Base-by-base conservation (phyloP, 2,329 filamentous ascomycete genomes). In the Ophioceras dolichostomum region DNA sequence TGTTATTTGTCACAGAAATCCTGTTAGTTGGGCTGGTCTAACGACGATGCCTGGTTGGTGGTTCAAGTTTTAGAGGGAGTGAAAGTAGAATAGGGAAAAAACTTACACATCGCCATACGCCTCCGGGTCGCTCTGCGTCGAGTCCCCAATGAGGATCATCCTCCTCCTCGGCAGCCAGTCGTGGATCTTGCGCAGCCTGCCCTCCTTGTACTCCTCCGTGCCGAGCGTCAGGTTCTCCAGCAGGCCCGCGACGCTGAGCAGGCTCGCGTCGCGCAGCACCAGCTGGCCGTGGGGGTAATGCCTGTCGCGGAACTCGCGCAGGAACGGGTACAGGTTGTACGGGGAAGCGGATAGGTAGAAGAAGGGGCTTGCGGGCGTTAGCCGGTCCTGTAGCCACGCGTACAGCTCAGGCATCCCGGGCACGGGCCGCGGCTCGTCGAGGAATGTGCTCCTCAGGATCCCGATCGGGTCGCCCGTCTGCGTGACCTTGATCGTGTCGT, bases 291-390 rank as follows among this genome's bases (percentile, higher is more conserved):
- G 70, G 0, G 82, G 83, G 52, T 79, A 96, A 57, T 82, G 62
- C 2, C 67, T 54, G 38, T 78, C 62, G 26, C 86, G 68, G 59
- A 96, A 96, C 1, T 68, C 57, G 39, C 72, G 78, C 18, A 96
- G 69, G 58, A 95, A 91, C 0, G 84, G 82, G 52, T 95, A 95
- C 9, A 96, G 72, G 49, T 93, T 94, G 64, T 95, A 95, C 0
- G 89, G 89, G 0, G 87, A 94, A 0, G 89, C 88, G 0, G 85
- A 93, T 33, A 96, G 72, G 58, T 96, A 96, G 65, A 94, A 94
- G 70, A 84, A 94, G 0, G 86, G 73, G 2, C 86, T 80, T 8
- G 69, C 65, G 8, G 69, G 52, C 1, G 66, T 62, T 18, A 78
- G 49, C 4, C 66, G 47, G 5, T 59, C 55, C 32, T 78, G 64